Base-by-base conservation (phyloP, 208 protist genomes). In the Trypanosoma vivax region DNA sequence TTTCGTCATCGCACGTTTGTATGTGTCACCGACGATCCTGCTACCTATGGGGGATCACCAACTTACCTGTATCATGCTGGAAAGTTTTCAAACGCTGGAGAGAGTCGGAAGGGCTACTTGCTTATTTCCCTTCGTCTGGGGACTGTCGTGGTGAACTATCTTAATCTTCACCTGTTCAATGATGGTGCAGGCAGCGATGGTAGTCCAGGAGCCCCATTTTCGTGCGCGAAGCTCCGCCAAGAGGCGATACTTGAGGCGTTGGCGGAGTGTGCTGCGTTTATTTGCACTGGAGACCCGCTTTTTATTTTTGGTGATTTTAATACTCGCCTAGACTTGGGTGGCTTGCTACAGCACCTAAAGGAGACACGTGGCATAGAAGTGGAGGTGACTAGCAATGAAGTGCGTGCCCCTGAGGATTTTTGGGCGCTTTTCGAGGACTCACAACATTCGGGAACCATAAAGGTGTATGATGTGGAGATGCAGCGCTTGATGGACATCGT, bases 241-340 rank as follows among this genome's bases (percentile, higher is more conserved):
- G 71, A 74, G 35, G 71, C 75, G 4, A 18, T 84, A n/a, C 49
- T 79, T 39, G 85, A 92, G 60, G 62, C 73, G 13, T 31, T 87
- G 18, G 67, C 73, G 7, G 80, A 87, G 60, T 80, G 64, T 39
- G 46, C 72, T 21, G 55, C 61, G 13, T 46, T 88, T 11, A 46
- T 81, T 41, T 56, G 62, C 29, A 50, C 65, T 21, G 53, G 76
- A 9, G 85, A 89, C 50, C 73, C 85, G 14, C 46, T 92, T 9
- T 86, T 89, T 48, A 31, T 92, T 30, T 83, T 81, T 63, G 85
- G 85, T 24, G 85, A 92, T 66, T 73, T 76, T 53, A 92, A 89
- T 56, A 53, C 73, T 2, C 75, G 79, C 3, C 53, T 92, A 16
- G 81, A 92, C 47, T 65, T 64, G 16, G 60, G 65, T 35, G 29